phyloP scores from a whole-genome alignment of 306 rosid species.

The Prunus armeniaca region DNA sequence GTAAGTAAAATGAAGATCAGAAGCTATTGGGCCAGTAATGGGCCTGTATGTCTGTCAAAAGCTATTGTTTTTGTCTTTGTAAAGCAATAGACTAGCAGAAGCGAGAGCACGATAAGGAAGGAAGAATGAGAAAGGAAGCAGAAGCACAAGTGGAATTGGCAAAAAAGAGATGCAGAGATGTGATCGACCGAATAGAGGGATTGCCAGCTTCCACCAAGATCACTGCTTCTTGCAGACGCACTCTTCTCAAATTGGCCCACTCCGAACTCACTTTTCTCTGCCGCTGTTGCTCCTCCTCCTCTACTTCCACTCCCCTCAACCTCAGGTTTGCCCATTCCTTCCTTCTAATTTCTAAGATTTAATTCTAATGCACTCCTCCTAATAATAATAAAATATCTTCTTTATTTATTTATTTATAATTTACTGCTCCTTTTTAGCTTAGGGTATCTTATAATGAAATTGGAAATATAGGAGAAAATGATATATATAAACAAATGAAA shows the following conservation, averaged over 20 bases:
- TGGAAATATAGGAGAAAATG: too few relatives aligned
- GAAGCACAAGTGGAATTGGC: conserved; percentile 46
- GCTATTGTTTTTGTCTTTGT: too few relatives aligned
- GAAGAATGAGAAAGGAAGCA: conserved; percentile 10
- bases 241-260: conserved; percentile 67
- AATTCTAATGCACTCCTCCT: neutral
- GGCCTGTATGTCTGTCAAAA: too few relatives aligned
- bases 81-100: too few relatives aligned
- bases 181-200: conserved; percentile 44
- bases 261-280: conserved; percentile 73
- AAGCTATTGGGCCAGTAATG: too few relatives aligned
- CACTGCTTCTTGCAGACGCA: conserved; percentile 54
- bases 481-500: too few relatives aligned
- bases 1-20: too few relatives aligned
- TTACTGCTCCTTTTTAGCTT: too few relatives aligned
- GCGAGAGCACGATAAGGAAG: neutral
- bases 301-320: conserved; percentile 39
- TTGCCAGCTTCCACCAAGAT: conserved; percentile 55
- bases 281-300: conserved; percentile 34
- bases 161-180: conserved; percentile 67
- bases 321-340: conserved; percentile 46
- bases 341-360: neutral
- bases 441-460: too few relatives aligned
- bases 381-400: too few relatives aligned
- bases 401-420: neutral